These are phyloP conservation scores for Atalantia buxifolia DNA, from an alignment of 345 rosid species.

Conservation along the genomic window DNA sequence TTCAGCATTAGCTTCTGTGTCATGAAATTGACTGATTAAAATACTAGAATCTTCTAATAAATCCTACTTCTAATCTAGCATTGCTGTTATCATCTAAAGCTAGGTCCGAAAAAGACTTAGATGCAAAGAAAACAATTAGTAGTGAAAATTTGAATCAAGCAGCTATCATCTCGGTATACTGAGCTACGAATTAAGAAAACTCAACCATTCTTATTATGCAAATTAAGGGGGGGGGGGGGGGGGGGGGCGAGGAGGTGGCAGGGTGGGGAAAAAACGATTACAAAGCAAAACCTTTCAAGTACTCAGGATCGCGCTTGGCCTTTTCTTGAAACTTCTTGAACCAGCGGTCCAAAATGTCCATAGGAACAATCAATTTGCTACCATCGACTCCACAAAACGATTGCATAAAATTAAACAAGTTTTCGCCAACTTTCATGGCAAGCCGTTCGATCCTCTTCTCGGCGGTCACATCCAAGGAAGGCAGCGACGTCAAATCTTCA, in stretches of 20 bases:
- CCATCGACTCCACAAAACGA: constrained; percentile 95
- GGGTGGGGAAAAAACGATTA: constrained; percentile 3
- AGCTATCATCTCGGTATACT: neutral
- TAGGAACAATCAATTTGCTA: constrained; percentile 78
- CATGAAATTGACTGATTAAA: too few species aligned
- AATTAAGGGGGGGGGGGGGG: too few species aligned
- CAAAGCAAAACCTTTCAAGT: constrained; percentile 70
- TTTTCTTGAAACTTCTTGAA: constrained; percentile 92
- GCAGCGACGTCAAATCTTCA: constrained; percentile 58
- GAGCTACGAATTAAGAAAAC: neutral
- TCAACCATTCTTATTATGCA: neutral
- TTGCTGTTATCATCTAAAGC: neutral
- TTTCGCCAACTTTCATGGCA: constrained; percentile 97
- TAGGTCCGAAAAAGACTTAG: neutral
- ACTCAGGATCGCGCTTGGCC: constrained; percentile 88
- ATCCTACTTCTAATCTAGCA: neutral
- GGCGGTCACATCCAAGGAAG: constrained; percentile 71
- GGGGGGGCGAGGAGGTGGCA: too few species aligned
- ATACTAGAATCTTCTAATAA: too few species aligned
- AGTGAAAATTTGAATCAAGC: neutral
- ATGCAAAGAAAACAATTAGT: too few species aligned
- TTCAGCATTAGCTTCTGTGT: neutral
- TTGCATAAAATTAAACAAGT: constrained; percentile 92
- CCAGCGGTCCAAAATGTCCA: constrained; percentile 96
- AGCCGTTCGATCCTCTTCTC: constrained; percentile 74